A percentile compares a stretch with the other conserved stretches of the same genome.
Conservation (phyloP, 2,329 filamentous ascomycete species). For the Fusarium beomiforme region DNA sequence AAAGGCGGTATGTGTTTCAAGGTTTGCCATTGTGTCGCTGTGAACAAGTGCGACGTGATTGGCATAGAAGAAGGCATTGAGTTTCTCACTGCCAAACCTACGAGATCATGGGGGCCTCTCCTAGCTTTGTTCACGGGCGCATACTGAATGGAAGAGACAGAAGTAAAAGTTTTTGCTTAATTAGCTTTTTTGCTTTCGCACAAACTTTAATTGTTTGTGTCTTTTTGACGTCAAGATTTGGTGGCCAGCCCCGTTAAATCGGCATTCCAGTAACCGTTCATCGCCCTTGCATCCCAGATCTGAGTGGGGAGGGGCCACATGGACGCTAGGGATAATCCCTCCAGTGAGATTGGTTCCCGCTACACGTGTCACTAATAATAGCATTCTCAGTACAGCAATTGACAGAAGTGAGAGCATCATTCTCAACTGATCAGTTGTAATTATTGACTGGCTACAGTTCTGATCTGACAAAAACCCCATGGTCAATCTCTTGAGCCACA, state of each 20-base stretch:
- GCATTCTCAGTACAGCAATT: too few species aligned
- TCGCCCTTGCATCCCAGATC: slow-evolving; percentile 17
- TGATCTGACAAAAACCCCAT: background rate
- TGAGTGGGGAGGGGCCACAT: slow-evolving; percentile 8
- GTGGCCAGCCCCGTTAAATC: slow-evolving; percentile 8
- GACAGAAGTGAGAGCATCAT: too few species aligned
- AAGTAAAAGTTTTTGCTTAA: too few species aligned
- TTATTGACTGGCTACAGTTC: background rate
- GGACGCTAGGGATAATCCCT: slow-evolving; percentile 4
- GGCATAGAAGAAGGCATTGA: background rate
- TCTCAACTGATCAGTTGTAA: background rate
- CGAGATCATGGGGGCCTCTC: too few species aligned
- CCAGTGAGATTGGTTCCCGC: slow-evolving; percentile 20
- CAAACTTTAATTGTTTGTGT: background rate
- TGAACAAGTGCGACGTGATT: background rate
- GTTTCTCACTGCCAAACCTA: background rate
- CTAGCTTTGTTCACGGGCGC: background rate
- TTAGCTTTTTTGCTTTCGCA: background rate
- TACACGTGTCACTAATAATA: slow-evolving; percentile 15
- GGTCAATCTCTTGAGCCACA: slow-evolving; percentile 14
- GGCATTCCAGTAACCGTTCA: slow-evolving; percentile 12
- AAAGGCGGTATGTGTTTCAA: background rate
- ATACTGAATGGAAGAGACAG: too few species aligned
- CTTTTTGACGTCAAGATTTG: background rate
- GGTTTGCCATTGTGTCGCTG: background rate